These are phyloP conservation scores for Nemania sp. DNA, from an alignment of 2,329 filamentous ascomycete species.

Conservation along the genomic window DNA sequence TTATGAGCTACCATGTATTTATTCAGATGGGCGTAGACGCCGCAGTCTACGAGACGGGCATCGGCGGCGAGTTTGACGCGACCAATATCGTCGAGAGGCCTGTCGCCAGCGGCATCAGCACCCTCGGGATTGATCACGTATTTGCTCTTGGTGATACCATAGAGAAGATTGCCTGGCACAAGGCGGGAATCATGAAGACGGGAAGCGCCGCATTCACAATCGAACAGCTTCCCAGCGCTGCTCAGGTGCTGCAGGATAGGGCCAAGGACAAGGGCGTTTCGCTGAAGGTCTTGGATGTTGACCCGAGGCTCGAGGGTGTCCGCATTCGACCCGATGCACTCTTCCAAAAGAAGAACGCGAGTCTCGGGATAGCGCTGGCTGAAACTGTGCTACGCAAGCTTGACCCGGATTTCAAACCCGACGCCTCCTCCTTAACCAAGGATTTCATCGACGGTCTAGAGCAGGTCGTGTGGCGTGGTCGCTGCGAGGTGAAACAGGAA, in stretches of 20 bases:
- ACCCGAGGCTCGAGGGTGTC: constrained; percentile 52
- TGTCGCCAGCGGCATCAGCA: constrained; percentile 63
- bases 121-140: constrained; percentile 72
- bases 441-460: constrained; percentile 76
- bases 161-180: constrained; percentile 73
- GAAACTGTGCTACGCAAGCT: constrained; percentile 54
- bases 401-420: constrained; percentile 40
- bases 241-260: constrained; percentile 52
- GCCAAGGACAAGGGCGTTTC: constrained; percentile 58
- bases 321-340: constrained; percentile 55
- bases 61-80: constrained; percentile 70
- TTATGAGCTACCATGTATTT: constrained; percentile 55
- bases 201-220: constrained; percentile 63
- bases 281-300: constrained; percentile 52
- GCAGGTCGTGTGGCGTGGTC: constrained; percentile 74
- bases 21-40: constrained; percentile 64
- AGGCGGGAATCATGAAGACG: constrained; percentile 71
- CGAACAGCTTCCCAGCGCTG: constrained; percentile 52
- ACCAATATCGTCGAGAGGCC: constrained; percentile 68
- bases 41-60: constrained; percentile 68
- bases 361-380: constrained; percentile 55
- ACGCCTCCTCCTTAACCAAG: constrained; percentile 52
- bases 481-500: constrained; percentile 68
- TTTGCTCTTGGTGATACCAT: constrained; percentile 65
- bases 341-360: constrained; percentile 64